Evolutionary conservation across 208 protist genomes (phyloP), one percentile per base, ranked within the genome.

Genomic region (Strigomonas culicis): DNA sequence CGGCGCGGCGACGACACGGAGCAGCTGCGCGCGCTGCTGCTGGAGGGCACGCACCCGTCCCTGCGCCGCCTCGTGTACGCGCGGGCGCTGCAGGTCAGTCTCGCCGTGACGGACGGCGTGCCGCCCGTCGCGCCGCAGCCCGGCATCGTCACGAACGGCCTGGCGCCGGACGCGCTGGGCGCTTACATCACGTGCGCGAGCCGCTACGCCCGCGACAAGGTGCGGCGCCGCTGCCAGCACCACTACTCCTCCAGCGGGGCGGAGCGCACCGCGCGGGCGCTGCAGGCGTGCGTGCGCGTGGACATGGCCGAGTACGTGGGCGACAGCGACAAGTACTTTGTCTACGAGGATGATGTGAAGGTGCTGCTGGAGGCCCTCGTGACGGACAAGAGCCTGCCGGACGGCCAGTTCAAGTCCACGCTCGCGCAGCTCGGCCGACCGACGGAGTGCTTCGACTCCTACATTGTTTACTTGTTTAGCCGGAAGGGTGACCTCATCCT

Each of bases 321-420:
- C 10, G 77, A 95, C 68, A 90, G 79, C 69, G 90, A 95, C 66
- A 83, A 74, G 44, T 95, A 92, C 74, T 95, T 95, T 63, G 80
- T 92, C 17, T 92, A 86, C 66, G 52, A 71, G 19, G 90, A 95
- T 41, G 86, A 95, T 44, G 68, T 81, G 22, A 80, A 83, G 30
- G 51, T 81, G 49, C 59, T 92, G 11, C 74, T 64, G 25, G 53
- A 79, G 44, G 77, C 86, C 25, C 58, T 95, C n/a, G 69, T 90
- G 47, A 64, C 79, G 24, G 89, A 95, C 66, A 77, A 72, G 34
- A 82, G 80, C 46, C 28, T 95, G 49, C 70, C 78, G 4, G 84
- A 88, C 21, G 55, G 67, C 57, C 77, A 75, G 59, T 56, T 90
- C 58, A 58, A 64, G 59, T 68, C 70, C 2, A 68, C 80, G 30